Percentiles rank a stretch among this genome's conserved stretches.
phyloP scores from a whole-genome alignment of 2,329 filamentous ascomycete genomes.

The Fusarium oxysporum region DNA sequence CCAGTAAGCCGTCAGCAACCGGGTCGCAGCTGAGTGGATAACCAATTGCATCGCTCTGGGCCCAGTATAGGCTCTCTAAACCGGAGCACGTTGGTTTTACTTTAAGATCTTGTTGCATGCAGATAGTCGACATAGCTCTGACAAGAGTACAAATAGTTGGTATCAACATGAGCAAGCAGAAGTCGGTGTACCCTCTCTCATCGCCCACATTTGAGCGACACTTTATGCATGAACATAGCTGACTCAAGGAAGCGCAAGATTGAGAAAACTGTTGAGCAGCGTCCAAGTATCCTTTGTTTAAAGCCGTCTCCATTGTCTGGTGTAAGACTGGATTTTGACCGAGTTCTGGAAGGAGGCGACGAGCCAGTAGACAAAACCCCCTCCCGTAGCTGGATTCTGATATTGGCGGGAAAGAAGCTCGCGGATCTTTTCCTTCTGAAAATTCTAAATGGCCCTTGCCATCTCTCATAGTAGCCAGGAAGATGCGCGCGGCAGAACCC shows the following conservation, averaged over 20 bases:
- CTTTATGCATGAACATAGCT: fast-evolving
- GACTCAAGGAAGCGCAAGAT: fast-evolving
- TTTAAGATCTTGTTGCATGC: neutral
- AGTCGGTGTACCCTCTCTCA: fast-evolving
- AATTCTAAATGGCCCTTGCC: neutral
- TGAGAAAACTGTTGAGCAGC: fast-evolving
- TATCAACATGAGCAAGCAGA: fast-evolving
- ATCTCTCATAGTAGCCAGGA: fast-evolving
- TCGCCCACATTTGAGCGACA: fast-evolving
- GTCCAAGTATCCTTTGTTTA: fast-evolving
- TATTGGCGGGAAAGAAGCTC: no score
- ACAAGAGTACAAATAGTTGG: fast-evolving
- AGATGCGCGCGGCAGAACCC: fast-evolving
- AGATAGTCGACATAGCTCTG: fast-evolving
- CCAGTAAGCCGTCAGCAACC: fast-evolving
- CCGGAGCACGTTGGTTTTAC: fast-evolving
- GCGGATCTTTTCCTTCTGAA: no score
- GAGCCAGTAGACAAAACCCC: fast-evolving
- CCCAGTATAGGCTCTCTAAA: neutral
- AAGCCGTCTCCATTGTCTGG: neutral
- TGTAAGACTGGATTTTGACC: fast-evolving
- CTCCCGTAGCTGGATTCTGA: fast-evolving
- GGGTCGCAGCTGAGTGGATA: no score
- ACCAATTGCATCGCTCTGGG: no score
- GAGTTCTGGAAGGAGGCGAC: fast-evolving